phyloP scores from a whole-genome alignment of 169 alveolate species.

The Amoebophrya sp. region DNA sequence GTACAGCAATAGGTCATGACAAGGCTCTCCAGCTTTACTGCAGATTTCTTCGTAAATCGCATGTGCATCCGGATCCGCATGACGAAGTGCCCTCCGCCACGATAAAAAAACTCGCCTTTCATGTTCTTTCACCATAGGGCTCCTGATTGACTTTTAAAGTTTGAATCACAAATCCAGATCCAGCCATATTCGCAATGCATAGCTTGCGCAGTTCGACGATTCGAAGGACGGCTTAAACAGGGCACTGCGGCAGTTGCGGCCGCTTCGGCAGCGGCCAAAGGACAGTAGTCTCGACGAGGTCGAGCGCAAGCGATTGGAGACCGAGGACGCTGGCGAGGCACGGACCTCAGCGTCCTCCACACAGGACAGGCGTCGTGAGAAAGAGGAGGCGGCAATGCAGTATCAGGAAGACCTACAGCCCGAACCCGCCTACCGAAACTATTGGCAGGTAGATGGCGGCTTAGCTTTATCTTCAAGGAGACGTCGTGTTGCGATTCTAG shows the following conservation, averaged over 20 bases:
- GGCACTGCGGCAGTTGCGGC: conserved; percentile 17
- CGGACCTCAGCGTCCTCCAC: neutral
- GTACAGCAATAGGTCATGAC: no score
- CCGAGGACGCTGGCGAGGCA: neutral
- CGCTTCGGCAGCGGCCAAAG: neutral
- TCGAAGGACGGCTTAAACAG: neutral
- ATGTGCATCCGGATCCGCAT: no score
- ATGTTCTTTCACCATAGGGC: no score
- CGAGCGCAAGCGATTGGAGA: neutral
- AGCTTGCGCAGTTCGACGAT: neutral
- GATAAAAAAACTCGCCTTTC: no score
- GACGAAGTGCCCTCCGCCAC: no score
- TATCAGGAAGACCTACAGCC: neutral
- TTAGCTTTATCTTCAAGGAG: neutral
- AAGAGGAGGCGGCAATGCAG: neutral
- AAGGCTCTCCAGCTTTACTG: no score
- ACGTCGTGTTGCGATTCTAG: neutral
- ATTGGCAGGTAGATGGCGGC: neutral
- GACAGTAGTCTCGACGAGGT: neutral
- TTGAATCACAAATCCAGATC: no score
- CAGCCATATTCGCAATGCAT: no score
- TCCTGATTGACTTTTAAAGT: no score
- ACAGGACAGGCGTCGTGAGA: neutral
- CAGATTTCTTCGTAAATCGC: no score
- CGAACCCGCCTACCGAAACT: neutral